These are phyloP conservation scores for Acacia crassicarpa DNA, from an alignment of 306 rosid genomes.

Conservation along the genomic window DNA sequence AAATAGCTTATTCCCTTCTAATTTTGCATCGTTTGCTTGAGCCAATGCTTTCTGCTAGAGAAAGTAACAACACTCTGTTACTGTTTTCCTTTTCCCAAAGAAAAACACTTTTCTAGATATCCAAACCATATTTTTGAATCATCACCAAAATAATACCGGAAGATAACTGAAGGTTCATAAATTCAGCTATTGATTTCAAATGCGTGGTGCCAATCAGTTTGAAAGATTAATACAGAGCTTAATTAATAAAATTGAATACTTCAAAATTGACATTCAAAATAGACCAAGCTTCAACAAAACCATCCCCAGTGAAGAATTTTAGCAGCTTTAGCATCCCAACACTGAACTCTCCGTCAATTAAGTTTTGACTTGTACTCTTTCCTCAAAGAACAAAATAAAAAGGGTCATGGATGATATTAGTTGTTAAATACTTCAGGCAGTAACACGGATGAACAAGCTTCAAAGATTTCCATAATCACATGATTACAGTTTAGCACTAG, in stretches of 20 bases:
- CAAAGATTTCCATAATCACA: neutral
- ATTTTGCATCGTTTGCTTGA: conserved; percentile 73
- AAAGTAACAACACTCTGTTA: neutral
- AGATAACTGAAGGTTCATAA: neutral
- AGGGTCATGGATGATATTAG: neutral
- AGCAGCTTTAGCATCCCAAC: neutral
- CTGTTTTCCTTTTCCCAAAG: neutral
- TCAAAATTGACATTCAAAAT: neutral
- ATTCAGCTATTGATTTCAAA: neutral
- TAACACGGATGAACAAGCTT: neutral
- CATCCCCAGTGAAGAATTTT: neutral
- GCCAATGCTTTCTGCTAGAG: conserved; percentile 61
- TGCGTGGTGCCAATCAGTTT: neutral
- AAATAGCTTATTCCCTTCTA: conserved; percentile 76
- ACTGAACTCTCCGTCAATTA: neutral
- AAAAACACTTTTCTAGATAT: neutral
- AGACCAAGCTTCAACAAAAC: neutral
- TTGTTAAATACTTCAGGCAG: neutral
- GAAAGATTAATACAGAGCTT: neutral
- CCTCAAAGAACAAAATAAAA: neutral
- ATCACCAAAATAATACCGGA: neutral
- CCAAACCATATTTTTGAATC: conserved; percentile 2
- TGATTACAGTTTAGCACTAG: neutral
- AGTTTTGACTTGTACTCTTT: neutral
- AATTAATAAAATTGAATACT: neutral